Evolutionary conservation across 164 flowering plant genomes (phyloP), one percentile per base, ranked within the genome.

Genomic region (Umbellularia californica): DNA sequence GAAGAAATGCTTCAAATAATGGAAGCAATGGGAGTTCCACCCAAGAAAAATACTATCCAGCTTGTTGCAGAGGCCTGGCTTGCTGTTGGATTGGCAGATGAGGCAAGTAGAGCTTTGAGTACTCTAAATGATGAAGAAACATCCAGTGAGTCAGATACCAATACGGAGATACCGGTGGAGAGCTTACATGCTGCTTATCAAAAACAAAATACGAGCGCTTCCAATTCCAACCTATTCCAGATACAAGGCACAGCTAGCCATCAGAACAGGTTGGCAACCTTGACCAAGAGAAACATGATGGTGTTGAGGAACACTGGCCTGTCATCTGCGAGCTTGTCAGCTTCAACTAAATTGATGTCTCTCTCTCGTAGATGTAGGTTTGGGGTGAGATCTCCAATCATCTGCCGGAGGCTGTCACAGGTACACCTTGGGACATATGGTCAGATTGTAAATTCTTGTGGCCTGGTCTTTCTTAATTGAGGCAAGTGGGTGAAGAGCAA

Each of bases 1-100:
- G 98, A 93, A 84, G 94, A 92, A 72, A 58, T 95, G 70, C 85
- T 93, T 60, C 82, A 85, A 70, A 68, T 71, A 4, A 93, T 93
- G 96, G 81, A 85, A 77, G 82, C 84, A 41, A 75, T 79, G 22
- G 86, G 87, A 3, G 80, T 92, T 52, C 20, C 28, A 68, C 96
- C 95, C 19, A 85, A 79, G 65, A 76, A 79, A 55, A 82, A 79
- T 77, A 89, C 95, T 27, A 74, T 89, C 73, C 79, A 78, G 77
- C 91, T 92, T 27, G 83, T 92, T 20, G 88, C 90, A 24, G 92
- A 90, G 4, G 87, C 93, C 5, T 94, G 98, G 97, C 87, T 72
- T 25, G 78, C 91, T 67, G 77, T 86, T 75, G 95, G 98, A 65
- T 72, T 89, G 55, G 24, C 60, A 24, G 74, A 69, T 62, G 93